phyloP scores from a whole-genome alignment of 441 rosid species.

The Arabidopsis hybrid region DNA sequence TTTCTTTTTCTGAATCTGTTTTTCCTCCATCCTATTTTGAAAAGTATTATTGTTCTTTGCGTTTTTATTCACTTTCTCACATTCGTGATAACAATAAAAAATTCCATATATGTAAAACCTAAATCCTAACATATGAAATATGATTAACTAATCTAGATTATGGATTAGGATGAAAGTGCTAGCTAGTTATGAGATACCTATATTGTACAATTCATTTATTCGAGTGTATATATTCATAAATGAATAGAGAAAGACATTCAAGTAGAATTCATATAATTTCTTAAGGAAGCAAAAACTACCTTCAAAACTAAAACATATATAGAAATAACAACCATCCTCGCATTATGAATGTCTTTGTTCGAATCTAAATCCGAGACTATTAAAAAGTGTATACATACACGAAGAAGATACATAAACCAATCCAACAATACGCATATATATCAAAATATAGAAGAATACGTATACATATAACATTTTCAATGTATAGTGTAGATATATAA shows the following conservation, averaged over 20 bases:
- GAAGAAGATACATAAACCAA: slow-evolving; percentile 25
- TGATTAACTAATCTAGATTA: not conserved
- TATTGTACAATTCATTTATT: not conserved
- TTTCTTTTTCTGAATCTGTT: too few species aligned
- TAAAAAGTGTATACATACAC: slow-evolving; percentile 22
- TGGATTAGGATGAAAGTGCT: not conserved
- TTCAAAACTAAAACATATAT: slow-evolving; percentile 2
- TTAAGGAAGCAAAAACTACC: not conserved
- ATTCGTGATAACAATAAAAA: too few species aligned
- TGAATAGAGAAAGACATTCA: slow-evolving; percentile 9
- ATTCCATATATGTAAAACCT: slow-evolving; percentile 8
- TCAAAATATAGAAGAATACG: slow-evolving; percentile 5
- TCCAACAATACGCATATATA: slow-evolving; percentile 19
- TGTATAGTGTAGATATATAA: slow-evolving; percentile 18
- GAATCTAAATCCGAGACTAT: slow-evolving; percentile 24
- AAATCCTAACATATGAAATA: slow-evolving; percentile 25
- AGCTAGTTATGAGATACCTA: not conserved
- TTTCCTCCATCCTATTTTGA: too few species aligned
- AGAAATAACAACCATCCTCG: slow-evolving; percentile 6
- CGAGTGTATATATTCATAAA: slow-evolving; percentile 4
- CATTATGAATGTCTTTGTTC: slow-evolving; percentile 25
- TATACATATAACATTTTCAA: slow-evolving; percentile 33
- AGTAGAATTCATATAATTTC: slow-evolving; percentile 3
- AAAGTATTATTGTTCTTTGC: too few species aligned
- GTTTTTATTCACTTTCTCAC: too few species aligned